Conservation (phyloP, 2,329 filamentous ascomycete species). For the Penicillium sp. region DNA sequence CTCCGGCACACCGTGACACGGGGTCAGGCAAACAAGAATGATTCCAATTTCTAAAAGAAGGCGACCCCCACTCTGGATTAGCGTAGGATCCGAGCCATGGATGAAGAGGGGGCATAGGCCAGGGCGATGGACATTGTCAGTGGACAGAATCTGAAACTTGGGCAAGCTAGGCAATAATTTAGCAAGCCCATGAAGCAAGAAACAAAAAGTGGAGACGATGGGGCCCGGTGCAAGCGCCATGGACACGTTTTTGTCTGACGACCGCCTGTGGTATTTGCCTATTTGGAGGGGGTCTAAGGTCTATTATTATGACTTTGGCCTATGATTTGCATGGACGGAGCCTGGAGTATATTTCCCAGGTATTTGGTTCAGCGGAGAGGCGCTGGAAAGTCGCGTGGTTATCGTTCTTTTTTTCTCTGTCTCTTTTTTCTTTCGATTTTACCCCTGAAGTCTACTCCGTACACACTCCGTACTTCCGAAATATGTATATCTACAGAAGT, state of each 20-base stretch:
- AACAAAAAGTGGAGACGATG: constrained; percentile 19
- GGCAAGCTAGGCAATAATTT: constrained; percentile 20
- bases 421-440: not conserved
- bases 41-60: constrained; percentile 1
- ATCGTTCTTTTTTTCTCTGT: not conserved
- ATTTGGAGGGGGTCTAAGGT: not conserved
- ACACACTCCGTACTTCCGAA: not conserved
- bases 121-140: constrained; percentile 7
- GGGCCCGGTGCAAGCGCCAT: constrained; percentile 23
- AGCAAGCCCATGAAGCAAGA: constrained; percentile 7
- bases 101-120: constrained; percentile 14
- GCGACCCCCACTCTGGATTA: constrained; percentile 3
- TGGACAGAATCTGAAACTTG: constrained; percentile 29
- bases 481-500: not conserved
- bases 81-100: constrained; percentile 8
- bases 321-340: not conserved
- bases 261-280: constrained; percentile 12
- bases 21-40: not conserved
- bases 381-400: constrained; percentile 1
- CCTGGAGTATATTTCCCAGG: not conserved
- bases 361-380: constrained; percentile 1
- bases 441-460: constrained; percentile 3
- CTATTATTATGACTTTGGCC: not conserved
- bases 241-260: constrained; percentile 28
- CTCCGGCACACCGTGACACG: constrained; percentile 7